phyloP scores from a whole-genome alignment of 2,329 filamentous ascomycete species.

The Penicillium glabrum region DNA sequence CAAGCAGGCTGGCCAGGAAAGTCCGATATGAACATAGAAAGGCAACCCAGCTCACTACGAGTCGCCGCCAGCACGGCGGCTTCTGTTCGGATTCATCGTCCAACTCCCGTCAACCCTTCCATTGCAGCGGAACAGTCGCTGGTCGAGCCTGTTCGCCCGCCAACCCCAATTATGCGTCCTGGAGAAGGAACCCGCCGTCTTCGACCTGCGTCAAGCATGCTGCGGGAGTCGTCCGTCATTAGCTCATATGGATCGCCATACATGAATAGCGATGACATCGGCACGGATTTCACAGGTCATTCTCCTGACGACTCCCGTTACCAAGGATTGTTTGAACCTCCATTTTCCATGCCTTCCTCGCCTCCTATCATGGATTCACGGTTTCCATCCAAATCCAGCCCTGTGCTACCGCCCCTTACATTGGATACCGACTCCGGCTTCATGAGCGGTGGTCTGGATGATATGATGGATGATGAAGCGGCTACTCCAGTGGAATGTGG shows the following conservation, averaged over 20 bases:
- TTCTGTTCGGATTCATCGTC: constrained; percentile 80
- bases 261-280: constrained; percentile 34
- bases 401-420: constrained; percentile 64
- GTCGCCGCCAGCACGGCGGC: constrained; percentile 90
- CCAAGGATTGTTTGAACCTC: constrained; percentile 61
- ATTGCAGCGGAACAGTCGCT: constrained; percentile 31
- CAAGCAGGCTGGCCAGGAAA: constrained; percentile 71
- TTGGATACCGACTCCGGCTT: constrained; percentile 71
- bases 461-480: constrained; percentile 63
- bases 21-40: constrained; percentile 65
- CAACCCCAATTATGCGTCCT: constrained; percentile 44
- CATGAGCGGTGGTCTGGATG: constrained; percentile 75
- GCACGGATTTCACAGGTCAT: constrained; percentile 47
- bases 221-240: constrained; percentile 63
- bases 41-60: constrained; percentile 74
- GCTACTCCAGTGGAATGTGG: constrained; percentile 28
- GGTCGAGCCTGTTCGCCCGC: constrained; percentile 48
- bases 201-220: constrained; percentile 50
- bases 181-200: constrained; percentile 31
- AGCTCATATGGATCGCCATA: constrained; percentile 45
- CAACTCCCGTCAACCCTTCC: constrained; percentile 54
- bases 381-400: constrained; percentile 74
- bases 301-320: constrained; percentile 53
- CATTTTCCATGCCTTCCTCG: constrained; percentile 83
- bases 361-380: constrained; percentile 73